Evolutionary conservation across 2,329 filamentous ascomycete species (phyloP), one percentile per base, ranked within the genome.

Genomic region (Metarhizium sp.): DNA sequence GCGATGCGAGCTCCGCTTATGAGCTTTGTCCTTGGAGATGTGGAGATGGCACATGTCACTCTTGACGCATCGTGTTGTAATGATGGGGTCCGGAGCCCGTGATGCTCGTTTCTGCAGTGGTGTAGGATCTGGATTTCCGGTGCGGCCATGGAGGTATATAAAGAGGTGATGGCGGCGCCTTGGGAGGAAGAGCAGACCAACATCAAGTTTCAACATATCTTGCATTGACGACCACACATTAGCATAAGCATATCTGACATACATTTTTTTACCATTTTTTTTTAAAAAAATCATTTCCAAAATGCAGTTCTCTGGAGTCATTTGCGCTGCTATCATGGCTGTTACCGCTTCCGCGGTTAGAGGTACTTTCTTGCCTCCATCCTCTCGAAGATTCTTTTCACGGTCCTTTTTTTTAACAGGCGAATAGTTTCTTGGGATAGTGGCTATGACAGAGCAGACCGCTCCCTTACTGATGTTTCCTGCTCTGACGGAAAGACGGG

Each of bases 401-500:
- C 18, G 25, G n/a, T 20, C 42, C n/a, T 45, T 10, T 6, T 20
- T 20, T 25, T 10, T 49, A 11, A 40, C 45, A 45, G 4, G 8
- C 16, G 38, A 11, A 6, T 64, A 69, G 86, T 91, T 64, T 86
- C 84, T 60, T 92, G 85, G 71, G 88, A 92, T 72, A 71, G 73
- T 29, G 82, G 78, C 65, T 94, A 89, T 73, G 88, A 92, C 66
- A 73, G 85, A 59, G 67, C 67, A 49, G 61, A 61, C 57, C 78
- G 82, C 56, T 75, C 80, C 48, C 68, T 92, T 54, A 75, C 71
- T 38, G 68, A 65, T 5, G 77, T 90, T 48, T 68, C 84, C 58
- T 90, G 86, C 79, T 86, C 82, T 30, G 82, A 89, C 65, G 86
- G 86, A 55, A 50, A 59, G 58, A 84, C 88, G 70, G 86, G 86